These are phyloP conservation scores for Eutrema salsugineum DNA, from an alignment of 441 rosid genomes.

Conservation along the genomic window DNA sequence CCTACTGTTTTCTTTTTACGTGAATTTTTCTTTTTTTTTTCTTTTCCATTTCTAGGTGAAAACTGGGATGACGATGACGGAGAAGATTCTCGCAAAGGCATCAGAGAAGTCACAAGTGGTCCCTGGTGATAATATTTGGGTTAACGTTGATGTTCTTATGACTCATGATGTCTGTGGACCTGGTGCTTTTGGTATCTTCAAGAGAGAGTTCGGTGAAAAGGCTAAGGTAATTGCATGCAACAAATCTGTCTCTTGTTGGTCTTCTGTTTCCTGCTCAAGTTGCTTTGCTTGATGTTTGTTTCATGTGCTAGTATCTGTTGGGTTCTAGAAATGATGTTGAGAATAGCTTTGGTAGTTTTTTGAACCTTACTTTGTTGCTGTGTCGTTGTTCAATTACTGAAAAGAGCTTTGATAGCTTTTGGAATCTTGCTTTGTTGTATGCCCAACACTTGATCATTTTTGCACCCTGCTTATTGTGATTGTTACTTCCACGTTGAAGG, in stretches of 20 bases:
- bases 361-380: no score
- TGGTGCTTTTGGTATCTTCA: slow-evolving; percentile 88
- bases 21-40: background rate
- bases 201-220: slow-evolving; percentile 78
- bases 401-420: no score
- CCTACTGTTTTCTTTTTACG: background rate
- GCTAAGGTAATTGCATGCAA: slow-evolving; percentile 56
- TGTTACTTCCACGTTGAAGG: slow-evolving; percentile 41
- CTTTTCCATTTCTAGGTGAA: slow-evolving; percentile 81
- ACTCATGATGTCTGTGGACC: slow-evolving; percentile 98
- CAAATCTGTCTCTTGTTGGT: no score
- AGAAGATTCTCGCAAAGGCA: slow-evolving; percentile 83
- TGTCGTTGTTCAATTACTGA: no score
- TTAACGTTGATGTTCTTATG: slow-evolving; percentile 86
- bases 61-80: slow-evolving; percentile 89
- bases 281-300: background rate
- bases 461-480: background rate
- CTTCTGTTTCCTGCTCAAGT: no score
- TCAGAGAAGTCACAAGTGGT: slow-evolving; percentile 65
- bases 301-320: background rate
- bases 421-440: no score
- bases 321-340: background rate
- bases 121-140: slow-evolving; percentile 98
- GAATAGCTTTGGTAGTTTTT: background rate
- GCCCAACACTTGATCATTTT: no score